These are phyloP conservation scores for Astrephomene gubernaculifera DNA, from an alignment of 139 green algal species.

Conservation along the genomic window DNA sequence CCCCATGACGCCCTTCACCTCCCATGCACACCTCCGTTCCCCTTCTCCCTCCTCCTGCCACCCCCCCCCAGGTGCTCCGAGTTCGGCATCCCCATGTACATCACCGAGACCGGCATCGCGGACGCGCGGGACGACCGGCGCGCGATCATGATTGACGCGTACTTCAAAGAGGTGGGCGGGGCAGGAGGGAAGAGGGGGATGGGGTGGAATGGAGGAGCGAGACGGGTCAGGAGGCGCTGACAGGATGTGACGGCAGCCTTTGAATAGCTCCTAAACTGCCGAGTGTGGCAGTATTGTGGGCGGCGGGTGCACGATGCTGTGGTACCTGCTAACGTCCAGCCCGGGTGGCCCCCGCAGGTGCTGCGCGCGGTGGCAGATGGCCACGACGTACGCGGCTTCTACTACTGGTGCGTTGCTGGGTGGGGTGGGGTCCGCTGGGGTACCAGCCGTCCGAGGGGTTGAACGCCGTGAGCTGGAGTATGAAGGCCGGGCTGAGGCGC, in stretches of 20 bases:
- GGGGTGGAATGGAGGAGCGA: too few species aligned
- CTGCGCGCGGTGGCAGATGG: conserved; percentile 68
- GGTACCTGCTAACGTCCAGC: too few species aligned
- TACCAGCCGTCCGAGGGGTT: too few species aligned
- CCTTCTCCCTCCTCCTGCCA: not conserved
- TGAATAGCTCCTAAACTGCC: too few species aligned
- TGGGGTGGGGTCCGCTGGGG: not conserved
- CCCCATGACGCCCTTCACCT: too few species aligned
- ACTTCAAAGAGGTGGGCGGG: conserved; percentile 60
- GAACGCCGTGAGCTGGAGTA: too few species aligned
- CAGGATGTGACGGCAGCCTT: too few species aligned
- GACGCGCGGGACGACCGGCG: conserved; percentile 68
- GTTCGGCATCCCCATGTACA: conserved; percentile 82
- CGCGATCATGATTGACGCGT: conserved; percentile 61
- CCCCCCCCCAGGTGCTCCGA: conserved; percentile 46
- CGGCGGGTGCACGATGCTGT: too few species aligned
- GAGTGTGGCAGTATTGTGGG: too few species aligned
- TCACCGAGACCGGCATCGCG: conserved; percentile 87
- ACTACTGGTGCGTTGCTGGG: conserved; percentile 62
- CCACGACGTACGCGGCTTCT: conserved; percentile 75
- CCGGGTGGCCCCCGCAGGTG: conserved; percentile 59
- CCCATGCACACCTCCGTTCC: not conserved
- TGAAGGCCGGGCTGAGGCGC: too few species aligned
- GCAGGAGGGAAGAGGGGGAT: too few species aligned
- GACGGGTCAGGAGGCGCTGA: too few species aligned